Evolutionary conservation across 1,284 basidiomycete species (phyloP), one percentile per base, ranked within the genome.

Genomic region (Sporisorium reilianum): DNA sequence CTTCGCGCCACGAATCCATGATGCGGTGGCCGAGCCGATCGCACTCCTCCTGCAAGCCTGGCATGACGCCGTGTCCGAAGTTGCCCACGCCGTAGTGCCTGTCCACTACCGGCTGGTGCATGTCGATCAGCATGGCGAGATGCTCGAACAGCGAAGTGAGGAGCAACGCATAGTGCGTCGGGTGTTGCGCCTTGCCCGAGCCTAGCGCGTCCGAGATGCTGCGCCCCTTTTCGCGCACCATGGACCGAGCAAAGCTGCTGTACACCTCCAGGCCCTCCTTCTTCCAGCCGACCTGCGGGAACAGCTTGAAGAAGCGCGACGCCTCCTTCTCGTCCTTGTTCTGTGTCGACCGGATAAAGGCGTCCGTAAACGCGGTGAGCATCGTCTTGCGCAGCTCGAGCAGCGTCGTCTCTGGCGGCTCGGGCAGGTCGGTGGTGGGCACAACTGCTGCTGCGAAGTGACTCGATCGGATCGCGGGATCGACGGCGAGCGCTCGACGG

Each of bases 101-200:
- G 84, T 98, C 95, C 0, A 99, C 96, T 1, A 99, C 90, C 1
- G 95, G 93, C 80, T 97, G 95, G 84, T 99, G 97, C 82, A 97
- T 95, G 80, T 96, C 95, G 42, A 99, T 91, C 68, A 99, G 94
- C 87, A 93, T 90, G 1, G 96, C 97, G 45, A 99, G 91, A 58
- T 92, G 92, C 86, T 99, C 97, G 76, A 98, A 95, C 0, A 99
- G 88, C 1, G 92, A 91, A 0, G 95, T 97, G 25, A 82, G 75
- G 9, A 83, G 62, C 41, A 60, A 30, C 3, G 80, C 77, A 57
- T 68, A 80, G 41, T 75, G 75, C 5, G 64, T 69, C 9, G 80
- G 68, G 20, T 63, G 56, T 40, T 76, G 69, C n/a, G 77, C 63
- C 26, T 67, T 72, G 28, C 77, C 69, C 12, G 55, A 56, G 0